Evolutionary conservation across 495 filamentous ascomycete genomes (phyloP).

Genomic region (Poronia punctata): DNA sequence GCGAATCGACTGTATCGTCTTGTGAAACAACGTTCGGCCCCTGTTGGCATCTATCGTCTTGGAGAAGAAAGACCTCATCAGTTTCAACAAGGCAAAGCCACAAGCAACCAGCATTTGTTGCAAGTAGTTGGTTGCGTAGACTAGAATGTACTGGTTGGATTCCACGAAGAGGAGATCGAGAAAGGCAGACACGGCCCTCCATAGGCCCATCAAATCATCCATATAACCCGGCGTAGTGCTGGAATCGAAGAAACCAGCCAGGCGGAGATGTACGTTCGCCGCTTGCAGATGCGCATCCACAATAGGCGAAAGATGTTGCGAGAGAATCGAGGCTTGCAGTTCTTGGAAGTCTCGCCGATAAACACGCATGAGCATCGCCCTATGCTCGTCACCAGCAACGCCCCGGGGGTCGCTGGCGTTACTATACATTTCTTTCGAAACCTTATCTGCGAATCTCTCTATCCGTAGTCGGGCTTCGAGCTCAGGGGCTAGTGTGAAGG

Average conservation of each 20-base stretch:
- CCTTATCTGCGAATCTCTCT: conserved; percentile 76
- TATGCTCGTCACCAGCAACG: conserved; percentile 61
- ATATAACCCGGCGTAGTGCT: conserved; percentile 65
- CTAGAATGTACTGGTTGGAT: conserved; percentile 46
- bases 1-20: conserved; percentile 69
- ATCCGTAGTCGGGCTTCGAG: conserved; percentile 66
- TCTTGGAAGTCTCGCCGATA: conserved; percentile 51
- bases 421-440: conserved; percentile 79
- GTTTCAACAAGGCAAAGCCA: conserved; percentile 76
- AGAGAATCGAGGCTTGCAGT: conserved; percentile 44
- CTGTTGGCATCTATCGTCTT: conserved; percentile 64
- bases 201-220: conserved; percentile 69
- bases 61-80: conserved; percentile 78
- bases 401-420: conserved; percentile 70
- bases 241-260: conserved; percentile 85
- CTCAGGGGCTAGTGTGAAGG: conserved; percentile 60
- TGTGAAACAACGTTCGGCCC: conserved; percentile 67
- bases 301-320: conserved; percentile 47
- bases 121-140: conserved; percentile 76
- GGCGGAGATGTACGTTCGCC: conserved; percentile 71
- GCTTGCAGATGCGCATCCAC: conserved; percentile 70
- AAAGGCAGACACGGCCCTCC: conserved; percentile 66
- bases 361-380: conserved; percentile 57
- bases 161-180: conserved; percentile 59
- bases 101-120: conserved; percentile 89